phyloP scores from a whole-genome alignment of 768 basidiomycete species.

The Fistulinella prunicolor region DNA sequence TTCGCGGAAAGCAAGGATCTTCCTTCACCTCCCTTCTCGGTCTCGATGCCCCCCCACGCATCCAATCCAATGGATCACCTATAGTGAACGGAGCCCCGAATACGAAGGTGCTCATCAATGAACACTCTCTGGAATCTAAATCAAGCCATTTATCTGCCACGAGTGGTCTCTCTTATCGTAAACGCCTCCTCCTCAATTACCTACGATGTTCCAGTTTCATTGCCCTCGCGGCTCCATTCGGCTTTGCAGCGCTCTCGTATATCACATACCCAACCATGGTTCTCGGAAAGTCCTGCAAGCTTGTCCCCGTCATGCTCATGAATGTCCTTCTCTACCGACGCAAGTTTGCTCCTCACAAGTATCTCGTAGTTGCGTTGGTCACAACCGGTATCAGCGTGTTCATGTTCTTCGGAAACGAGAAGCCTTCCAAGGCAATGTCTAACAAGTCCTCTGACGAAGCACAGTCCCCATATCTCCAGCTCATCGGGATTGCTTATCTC shows the following conservation, averaged over 20 bases:
- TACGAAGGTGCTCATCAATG: constrained; percentile 39
- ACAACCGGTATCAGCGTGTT: constrained; percentile 89
- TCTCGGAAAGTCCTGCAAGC: constrained; percentile 97
- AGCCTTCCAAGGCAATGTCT: constrained; percentile 35
- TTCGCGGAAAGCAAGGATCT: constrained; percentile 54
- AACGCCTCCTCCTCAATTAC: constrained; percentile 64
- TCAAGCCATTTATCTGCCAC: constrained; percentile 27
- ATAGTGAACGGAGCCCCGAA: constrained; percentile 23
- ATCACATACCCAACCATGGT: constrained; percentile 99
- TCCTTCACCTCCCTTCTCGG: constrained; percentile 60
- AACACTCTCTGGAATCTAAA: constrained; percentile 23
- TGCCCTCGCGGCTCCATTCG: constrained; percentile 90
- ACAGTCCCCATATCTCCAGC: constrained; percentile 48
- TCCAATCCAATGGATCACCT: constrained; percentile 20
- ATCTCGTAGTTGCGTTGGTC: constrained; percentile 91
- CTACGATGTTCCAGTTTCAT: constrained; percentile 86
- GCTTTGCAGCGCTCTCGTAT: constrained; percentile 91
- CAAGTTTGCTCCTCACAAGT: constrained; percentile 90
- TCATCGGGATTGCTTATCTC: constrained; percentile 73
- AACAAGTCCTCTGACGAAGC: constrained; percentile 29
- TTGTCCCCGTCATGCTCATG: constrained; percentile 98
- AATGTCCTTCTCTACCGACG: constrained; percentile 94
- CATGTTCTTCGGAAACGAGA: constrained; percentile 80
- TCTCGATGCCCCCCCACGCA: constrained; percentile 39
- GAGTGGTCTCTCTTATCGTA: constrained; percentile 35